phyloP scores from a whole-genome alignment of 2,329 filamentous ascomycete genomes.

The Microascus cirrosus region DNA sequence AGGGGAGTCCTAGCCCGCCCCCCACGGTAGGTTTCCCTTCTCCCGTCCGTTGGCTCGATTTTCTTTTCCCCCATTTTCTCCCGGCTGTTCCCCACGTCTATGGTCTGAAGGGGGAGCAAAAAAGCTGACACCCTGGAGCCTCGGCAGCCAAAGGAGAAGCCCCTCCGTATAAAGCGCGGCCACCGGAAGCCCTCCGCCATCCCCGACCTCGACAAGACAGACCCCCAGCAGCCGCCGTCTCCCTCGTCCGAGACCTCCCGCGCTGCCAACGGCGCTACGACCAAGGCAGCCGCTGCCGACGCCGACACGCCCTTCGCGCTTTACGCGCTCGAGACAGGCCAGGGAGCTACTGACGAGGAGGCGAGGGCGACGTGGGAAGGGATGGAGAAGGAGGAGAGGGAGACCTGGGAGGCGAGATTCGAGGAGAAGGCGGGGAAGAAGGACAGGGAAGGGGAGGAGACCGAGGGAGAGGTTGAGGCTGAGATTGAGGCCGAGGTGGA shows the following conservation, averaged over 20 bases:
- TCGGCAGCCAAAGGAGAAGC: constrained; percentile 63
- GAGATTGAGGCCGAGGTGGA: constrained; percentile 6
- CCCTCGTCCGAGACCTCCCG: constrained; percentile 14
- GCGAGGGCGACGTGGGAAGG: constrained; percentile 44
- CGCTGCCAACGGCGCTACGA: constrained; percentile 6
- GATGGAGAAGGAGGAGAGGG: constrained; percentile 34
- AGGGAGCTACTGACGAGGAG: not conserved
- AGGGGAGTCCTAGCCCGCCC: constrained; percentile 69
- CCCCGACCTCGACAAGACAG: constrained; percentile 34
- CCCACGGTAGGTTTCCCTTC: constrained; percentile 51
- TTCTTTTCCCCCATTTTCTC: not conserved
- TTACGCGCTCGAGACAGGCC: constrained; percentile 31
- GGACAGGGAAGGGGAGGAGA: constrained; percentile 1
- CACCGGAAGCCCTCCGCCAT: constrained; percentile 50
- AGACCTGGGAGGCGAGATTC: constrained; percentile 33
- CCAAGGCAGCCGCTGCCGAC: not conserved
- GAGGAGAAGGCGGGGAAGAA: constrained; percentile 24
- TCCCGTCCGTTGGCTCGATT: not conserved
- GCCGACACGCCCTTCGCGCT: constrained; percentile 22
- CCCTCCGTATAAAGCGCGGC: constrained; percentile 61
- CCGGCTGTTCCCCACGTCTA: not conserved
- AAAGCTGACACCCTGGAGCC: not conserved
- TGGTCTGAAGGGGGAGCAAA: not conserved
- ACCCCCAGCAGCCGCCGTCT: constrained; percentile 7
- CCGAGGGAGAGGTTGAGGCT: constrained; percentile 2